Percentiles rank a stretch among this genome's conserved stretches.
phyloP scores from a whole-genome alignment of 2,329 filamentous ascomycete species.

The Penicillium sp. region DNA sequence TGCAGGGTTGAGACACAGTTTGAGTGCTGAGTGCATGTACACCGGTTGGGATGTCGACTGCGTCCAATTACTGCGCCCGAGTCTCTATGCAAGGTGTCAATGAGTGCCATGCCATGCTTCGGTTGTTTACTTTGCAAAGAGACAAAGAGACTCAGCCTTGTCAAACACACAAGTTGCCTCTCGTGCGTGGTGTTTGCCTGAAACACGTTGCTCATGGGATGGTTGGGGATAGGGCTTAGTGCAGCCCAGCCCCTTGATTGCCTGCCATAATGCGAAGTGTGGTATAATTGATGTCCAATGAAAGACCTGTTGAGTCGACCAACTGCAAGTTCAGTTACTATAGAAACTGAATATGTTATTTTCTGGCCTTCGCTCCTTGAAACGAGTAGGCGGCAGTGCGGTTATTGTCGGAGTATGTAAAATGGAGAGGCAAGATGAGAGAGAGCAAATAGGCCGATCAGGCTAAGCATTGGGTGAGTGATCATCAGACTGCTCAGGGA shows the following conservation, averaged over 20 bases:
- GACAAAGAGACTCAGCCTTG: slow-evolving; percentile 1
- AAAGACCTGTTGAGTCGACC: neutral
- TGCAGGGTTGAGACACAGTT: neutral
- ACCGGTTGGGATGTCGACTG: neutral
- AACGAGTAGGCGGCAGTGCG: neutral
- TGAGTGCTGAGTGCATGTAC: neutral
- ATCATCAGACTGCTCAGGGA: slow-evolving; percentile 1
- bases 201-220: neutral
- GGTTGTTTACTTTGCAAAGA: slow-evolving; percentile 5
- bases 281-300: neutral
- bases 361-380: neutral
- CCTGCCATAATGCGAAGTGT: neutral
- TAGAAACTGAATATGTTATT: neutral
- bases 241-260: neutral
- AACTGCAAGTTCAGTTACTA: neutral
- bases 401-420: neutral
- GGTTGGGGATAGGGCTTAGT: neutral
- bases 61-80: neutral
- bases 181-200: neutral
- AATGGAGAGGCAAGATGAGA: neutral
- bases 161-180: neutral
- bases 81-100: neutral
- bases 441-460: neutral
- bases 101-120: neutral
- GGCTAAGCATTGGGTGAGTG: neutral